phyloP scores from a whole-genome alignment of 1,284 basidiomycete species.

The Cutaneotrichosporon cutaneum region DNA sequence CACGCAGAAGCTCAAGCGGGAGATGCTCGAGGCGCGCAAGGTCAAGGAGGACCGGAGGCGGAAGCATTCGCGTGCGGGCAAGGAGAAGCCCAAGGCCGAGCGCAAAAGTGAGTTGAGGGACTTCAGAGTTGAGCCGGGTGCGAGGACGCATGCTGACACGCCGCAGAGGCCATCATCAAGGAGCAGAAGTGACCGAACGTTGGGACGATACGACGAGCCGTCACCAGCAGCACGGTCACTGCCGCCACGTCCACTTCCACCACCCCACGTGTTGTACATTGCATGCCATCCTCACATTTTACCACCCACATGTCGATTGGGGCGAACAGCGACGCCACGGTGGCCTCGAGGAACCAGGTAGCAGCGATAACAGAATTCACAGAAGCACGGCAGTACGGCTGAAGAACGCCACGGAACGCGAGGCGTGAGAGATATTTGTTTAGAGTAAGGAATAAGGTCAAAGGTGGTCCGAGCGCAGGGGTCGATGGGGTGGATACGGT shows the following conservation, averaged over 20 bases:
- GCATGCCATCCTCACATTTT: conserved; percentile 18
- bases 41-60: conserved; percentile 92
- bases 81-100: conserved; percentile 87
- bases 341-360: not conserved
- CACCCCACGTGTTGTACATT: conserved; percentile 25
- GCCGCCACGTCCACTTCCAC: not conserved
- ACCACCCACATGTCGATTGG: conserved; percentile 5
- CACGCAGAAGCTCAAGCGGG: conserved; percentile 80
- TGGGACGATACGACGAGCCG: not conserved
- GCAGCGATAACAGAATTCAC: not conserved
- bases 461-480: not conserved
- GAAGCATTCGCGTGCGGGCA: conserved; percentile 79
- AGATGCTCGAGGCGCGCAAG: conserved; percentile 84
- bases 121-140: not conserved
- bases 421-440: too few species aligned
- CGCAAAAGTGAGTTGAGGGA: conserved; percentile 62
- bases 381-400: not conserved
- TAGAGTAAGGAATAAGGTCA: not conserved
- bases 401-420: not conserved
- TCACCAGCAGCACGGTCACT: not conserved
- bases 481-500: not conserved
- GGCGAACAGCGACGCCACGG: not conserved
- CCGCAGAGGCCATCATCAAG: conserved; percentile 63
- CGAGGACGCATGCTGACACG: conserved; percentile 14
- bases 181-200: conserved; percentile 63